Evolutionary conservation across 176 grass and related monocot species (phyloP).

Genomic region (Stipa capillata): DNA sequence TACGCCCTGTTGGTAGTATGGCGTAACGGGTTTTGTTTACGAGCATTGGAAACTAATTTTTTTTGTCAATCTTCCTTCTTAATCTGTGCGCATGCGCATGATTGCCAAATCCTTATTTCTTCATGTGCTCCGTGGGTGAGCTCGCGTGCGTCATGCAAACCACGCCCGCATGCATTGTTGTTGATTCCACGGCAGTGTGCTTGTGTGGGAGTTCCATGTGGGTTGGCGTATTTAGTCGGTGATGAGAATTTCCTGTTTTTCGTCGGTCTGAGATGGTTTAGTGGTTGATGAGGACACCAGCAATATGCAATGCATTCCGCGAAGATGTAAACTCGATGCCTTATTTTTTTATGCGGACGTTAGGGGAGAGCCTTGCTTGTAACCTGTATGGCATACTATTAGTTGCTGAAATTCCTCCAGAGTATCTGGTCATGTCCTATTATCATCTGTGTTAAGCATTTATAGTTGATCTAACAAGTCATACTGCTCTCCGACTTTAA

Average conservation of each 20-base stretch:
- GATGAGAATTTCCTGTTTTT: not conserved
- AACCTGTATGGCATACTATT: not conserved
- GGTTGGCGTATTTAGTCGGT: not conserved
- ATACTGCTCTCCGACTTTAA: not conserved
- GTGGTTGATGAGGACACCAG: too few relatives aligned
- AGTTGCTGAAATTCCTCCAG: not conserved
- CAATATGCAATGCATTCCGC: not conserved
- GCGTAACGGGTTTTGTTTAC: not conserved
- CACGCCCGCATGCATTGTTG: not conserved
- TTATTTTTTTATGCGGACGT: too few relatives aligned
- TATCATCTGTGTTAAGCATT: not conserved
- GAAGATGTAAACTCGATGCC: not conserved
- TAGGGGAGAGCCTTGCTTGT: too few relatives aligned
- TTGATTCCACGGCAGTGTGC: not conserved
- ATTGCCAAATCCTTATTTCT: not conserved
- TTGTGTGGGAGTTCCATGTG: not conserved
- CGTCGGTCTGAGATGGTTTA: not conserved
- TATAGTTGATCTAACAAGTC: not conserved
- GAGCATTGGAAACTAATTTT: not conserved
- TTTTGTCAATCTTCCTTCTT: not conserved
- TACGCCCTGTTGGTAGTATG: not conserved
- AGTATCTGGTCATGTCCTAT: not conserved
- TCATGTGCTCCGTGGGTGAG: not conserved
- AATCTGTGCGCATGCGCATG: not conserved
- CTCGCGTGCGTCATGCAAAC: too few relatives aligned